These are phyloP conservation scores for Ophioceras dolichostomum DNA, from an alignment of 2,329 filamentous ascomycete genomes.

Conservation along the genomic window DNA sequence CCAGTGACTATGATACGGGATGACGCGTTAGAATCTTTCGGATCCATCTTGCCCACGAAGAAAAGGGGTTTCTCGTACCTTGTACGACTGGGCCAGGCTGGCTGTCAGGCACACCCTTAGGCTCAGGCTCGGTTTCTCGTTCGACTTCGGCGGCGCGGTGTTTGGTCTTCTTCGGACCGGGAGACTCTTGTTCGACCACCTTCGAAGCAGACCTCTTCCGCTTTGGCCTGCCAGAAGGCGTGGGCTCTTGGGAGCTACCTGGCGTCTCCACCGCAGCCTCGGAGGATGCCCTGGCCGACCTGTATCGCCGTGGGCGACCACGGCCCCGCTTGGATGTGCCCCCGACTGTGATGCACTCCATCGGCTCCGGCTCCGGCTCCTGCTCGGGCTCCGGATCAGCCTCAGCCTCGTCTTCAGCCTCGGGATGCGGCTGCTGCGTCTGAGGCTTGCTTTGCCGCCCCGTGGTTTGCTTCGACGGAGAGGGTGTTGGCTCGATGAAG, in stretches of 20 bases:
- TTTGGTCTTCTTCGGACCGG: constrained; percentile 14
- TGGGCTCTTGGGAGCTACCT: constrained; percentile 9
- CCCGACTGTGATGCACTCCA: constrained; percentile 21
- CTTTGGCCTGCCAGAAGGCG: constrained; percentile 11
- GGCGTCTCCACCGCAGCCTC: constrained; percentile 5
- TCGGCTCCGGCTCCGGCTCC: neutral
- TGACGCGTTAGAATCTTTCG: too few species aligned
- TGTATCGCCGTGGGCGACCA: constrained; percentile 9
- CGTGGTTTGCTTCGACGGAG: neutral
- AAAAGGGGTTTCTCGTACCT: constrained; percentile 1
- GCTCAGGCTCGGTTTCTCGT: constrained; percentile 3
- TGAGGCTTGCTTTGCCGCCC: neutral
- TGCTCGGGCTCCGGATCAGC: too few species aligned
- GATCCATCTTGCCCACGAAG: constrained; percentile 2
- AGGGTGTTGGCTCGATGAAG: constrained; percentile 1
- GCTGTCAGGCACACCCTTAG: constrained; percentile 10
- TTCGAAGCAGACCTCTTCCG: constrained; percentile 16
- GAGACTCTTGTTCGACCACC: constrained; percentile 6
- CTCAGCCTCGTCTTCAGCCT: neutral
- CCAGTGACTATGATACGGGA: too few species aligned
- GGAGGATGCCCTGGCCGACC: constrained; percentile 5
- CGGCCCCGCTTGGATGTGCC: constrained; percentile 6
- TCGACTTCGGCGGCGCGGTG: constrained; percentile 4
- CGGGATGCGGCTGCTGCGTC: neutral
- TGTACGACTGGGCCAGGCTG: constrained; percentile 4